Base-by-base conservation (phyloP, 2,329 filamentous ascomycete species). In the Cytospora piceae region DNA sequence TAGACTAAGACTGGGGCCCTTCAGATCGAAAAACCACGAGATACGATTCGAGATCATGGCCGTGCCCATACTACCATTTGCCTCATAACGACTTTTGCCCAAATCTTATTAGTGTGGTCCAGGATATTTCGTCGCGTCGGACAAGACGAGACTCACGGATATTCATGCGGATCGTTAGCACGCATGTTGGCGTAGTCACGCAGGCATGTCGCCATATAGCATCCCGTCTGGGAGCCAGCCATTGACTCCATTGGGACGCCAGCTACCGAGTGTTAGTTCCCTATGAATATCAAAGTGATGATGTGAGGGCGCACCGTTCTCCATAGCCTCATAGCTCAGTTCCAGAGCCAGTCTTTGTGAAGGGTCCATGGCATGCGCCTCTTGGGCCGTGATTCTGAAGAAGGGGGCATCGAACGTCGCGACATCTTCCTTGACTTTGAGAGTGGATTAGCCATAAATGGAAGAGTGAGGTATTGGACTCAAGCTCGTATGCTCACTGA, bases 11-110 rank as follows among this genome's bases (percentile, higher is more conserved):
- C 77, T 78, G 0, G 79, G 75, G 0, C 80, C 79, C n/a, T 71
- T 71, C 39, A 81, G 71, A 65, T 82, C 75, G 55, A 78, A 80
- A 59, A 75, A 77, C 65, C 79, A 79, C 0, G 76, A 80, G 1
- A 82, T 68, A 7, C 80, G 74, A 65, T 81, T 81, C 0, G 78
- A 74, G 24, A 77, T 61, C 58, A 80, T 77, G 8, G 74, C 72
- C 29, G 73, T 70, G 1, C 72, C 71, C 1, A 70, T 75, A 22
- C 53, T 62, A 6, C 60, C 60, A 51, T 51, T 37, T 11, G 53
- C 53, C n/a, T 56, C 60, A 27, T 49, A 56, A 11, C 52, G 60
- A 56, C 60, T 59, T 39, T 49, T 49, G 39, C 4, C 8, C 14
- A 29, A 20, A 20, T 4, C 5, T n/a, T 34, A 4, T 31, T 9